Percentiles rank a stretch among this genome's conserved stretches.
These are phyloP conservation scores for Leptographium flavum DNA, from an alignment of 2,329 filamentous ascomycete genomes.

Conservation along the genomic window DNA sequence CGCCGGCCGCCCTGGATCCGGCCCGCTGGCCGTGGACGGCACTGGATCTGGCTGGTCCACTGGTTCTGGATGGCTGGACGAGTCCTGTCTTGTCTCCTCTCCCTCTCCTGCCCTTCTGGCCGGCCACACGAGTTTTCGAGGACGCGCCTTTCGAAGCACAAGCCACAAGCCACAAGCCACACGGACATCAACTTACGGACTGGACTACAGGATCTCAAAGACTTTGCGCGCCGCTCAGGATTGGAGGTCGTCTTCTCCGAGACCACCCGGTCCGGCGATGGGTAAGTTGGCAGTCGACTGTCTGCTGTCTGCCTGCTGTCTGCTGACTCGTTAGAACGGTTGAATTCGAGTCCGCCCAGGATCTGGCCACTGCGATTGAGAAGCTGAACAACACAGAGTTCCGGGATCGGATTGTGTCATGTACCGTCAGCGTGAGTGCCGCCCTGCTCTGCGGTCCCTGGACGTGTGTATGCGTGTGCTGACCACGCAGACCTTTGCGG, in stretches of 20 bases:
- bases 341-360: constrained; percentile 87
- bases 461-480: background rate
- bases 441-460: constrained; percentile 5
- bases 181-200: constrained; percentile 66
- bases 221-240: constrained; percentile 93
- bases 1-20: too few species aligned
- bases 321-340: constrained; percentile 54
- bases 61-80: too few species aligned
- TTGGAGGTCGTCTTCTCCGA: constrained; percentile 98
- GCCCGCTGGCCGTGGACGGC: too few species aligned
- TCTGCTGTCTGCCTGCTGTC: too few species aligned
- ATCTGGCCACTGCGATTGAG: constrained; percentile 81
- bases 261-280: constrained; percentile 80
- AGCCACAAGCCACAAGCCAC: too few species aligned
- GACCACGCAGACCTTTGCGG: constrained; percentile 56
- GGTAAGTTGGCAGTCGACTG: too few species aligned
- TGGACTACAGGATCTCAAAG: constrained; percentile 93
- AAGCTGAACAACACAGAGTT: constrained; percentile 90
- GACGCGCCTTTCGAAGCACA: too few species aligned
- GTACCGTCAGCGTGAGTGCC: constrained; percentile 75
- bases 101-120: background rate
- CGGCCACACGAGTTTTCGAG: constrained; percentile 22
- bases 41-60: too few species aligned
- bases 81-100: background rate
- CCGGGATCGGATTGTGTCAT: constrained; percentile 76